Conservation (phyloP, 306 rosid genomes). For the Sesbania bispinosa region DNA sequence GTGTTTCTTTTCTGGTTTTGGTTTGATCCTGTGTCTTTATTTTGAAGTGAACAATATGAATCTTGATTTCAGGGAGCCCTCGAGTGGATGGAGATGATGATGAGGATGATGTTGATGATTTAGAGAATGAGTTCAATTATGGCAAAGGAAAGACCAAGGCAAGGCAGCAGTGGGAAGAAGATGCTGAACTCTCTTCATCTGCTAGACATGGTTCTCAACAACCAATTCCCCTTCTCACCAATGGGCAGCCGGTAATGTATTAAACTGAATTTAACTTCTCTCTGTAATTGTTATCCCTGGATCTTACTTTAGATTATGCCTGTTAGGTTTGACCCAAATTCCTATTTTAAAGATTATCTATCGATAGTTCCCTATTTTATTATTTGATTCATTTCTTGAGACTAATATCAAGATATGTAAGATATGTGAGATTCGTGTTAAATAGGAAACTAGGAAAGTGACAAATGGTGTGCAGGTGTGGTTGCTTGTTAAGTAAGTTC, state of each 20-base stretch:
- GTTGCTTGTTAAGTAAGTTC: too few species aligned
- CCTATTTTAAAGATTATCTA: too few species aligned
- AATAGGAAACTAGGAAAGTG: too few species aligned
- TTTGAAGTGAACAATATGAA: conserved; percentile 18
- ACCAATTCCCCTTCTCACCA: conserved; percentile 84
- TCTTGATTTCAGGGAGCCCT: conserved; percentile 71
- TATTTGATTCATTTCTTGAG: too few species aligned
- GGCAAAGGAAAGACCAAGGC: conserved; percentile 51
- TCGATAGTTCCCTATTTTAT: too few species aligned
- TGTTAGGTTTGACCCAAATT: too few species aligned
- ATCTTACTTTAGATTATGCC: background rate
- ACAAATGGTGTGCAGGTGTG: too few species aligned
- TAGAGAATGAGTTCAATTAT: conserved; percentile 83
- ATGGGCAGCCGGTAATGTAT: conserved; percentile 69
- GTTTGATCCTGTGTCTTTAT: background rate
- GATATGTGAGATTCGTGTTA: too few species aligned
- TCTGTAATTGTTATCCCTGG: background rate
- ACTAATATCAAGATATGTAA: too few species aligned
- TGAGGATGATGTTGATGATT: conserved; percentile 83
- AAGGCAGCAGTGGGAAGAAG: conserved; percentile 79
- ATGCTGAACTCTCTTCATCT: conserved; percentile 72
- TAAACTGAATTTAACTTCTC: background rate
- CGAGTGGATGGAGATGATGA: conserved; percentile 97
- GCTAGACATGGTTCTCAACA: conserved; percentile 84
- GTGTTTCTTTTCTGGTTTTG: background rate